Percentiles rank a stretch among this genome's conserved stretches.
phyloP scores from a whole-genome alignment of 495 filamentous ascomycete genomes.

The Penicillium canescens region DNA sequence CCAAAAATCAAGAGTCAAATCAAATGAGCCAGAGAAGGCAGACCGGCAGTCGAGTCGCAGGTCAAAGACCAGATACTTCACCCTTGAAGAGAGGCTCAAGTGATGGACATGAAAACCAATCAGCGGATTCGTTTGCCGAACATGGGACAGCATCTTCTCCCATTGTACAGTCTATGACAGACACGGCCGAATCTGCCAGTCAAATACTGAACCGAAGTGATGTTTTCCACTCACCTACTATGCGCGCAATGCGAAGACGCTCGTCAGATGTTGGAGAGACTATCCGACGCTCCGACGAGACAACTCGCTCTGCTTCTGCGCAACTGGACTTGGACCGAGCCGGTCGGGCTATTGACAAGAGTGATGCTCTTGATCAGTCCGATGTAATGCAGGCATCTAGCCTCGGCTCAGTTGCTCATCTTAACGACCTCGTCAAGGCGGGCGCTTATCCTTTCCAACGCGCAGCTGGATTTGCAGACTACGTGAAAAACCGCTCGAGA shows the following conservation, averaged over 20 bases:
- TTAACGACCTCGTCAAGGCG: slow-evolving; percentile 64
- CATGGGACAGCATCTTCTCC: slow-evolving; percentile 67
- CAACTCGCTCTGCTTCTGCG: slow-evolving; percentile 32
- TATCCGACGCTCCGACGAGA: slow-evolving; percentile 45
- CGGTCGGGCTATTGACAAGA: slow-evolving; percentile 2
- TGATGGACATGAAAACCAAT: slow-evolving; percentile 56
- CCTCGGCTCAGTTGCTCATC: slow-evolving; percentile 9
- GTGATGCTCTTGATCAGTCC: slow-evolving; percentile 18
- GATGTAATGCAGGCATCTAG: slow-evolving; percentile 15
- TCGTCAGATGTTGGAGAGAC: slow-evolving; percentile 27
- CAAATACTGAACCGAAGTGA: slow-evolving; percentile 86
- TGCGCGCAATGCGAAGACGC: slow-evolving; percentile 44
- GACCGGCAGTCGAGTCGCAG: slow-evolving; percentile 31
- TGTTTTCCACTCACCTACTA: slow-evolving; percentile 85
- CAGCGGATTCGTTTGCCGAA: slow-evolving; percentile 76
- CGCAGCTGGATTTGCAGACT: slow-evolving; percentile 81
- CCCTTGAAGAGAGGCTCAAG: slow-evolving; percentile 58
- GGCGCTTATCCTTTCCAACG: slow-evolving; percentile 82
- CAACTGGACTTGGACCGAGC: slow-evolving; percentile 8
- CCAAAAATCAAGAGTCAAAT: slow-evolving; percentile 14
- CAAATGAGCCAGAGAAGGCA: slow-evolving; percentile 24
- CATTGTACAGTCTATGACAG: slow-evolving; percentile 69
- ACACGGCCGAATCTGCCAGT: slow-evolving; percentile 77
- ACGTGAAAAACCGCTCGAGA: slow-evolving; percentile 72
- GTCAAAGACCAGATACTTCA: slow-evolving; percentile 3